phyloP scores from a whole-genome alignment of 2,329 filamentous ascomycete genomes.

The Pseudogymnoascus sp. region DNA sequence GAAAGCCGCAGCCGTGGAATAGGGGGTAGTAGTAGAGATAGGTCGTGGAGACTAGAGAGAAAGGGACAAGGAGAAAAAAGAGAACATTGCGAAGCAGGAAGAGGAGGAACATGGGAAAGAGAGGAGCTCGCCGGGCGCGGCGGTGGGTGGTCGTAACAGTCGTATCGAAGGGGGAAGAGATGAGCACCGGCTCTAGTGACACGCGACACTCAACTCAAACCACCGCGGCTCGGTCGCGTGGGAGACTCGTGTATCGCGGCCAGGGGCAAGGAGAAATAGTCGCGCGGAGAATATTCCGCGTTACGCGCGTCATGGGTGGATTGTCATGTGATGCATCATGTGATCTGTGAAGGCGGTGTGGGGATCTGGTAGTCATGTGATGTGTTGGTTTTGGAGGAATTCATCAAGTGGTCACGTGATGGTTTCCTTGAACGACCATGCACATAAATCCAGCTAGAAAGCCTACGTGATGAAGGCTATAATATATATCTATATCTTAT shows the following conservation, averaged over 20 bases:
- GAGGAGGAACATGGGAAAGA: conserved; percentile 26
- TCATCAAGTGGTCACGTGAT: too few species aligned
- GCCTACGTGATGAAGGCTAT: too few species aligned
- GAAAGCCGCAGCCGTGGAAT: conserved; percentile 76
- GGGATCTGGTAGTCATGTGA: not conserved
- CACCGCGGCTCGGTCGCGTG: not conserved
- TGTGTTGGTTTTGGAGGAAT: too few species aligned
- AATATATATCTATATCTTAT: not conserved
- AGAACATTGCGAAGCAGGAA: conserved; percentile 29
- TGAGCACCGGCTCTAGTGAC: not conserved
- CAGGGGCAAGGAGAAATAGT: not conserved
- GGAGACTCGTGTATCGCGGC: not conserved
- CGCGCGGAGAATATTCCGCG: not conserved
- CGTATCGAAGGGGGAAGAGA: not conserved
- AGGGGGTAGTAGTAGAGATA: conserved; percentile 87
- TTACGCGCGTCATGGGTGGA: not conserved
- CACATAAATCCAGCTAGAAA: too few species aligned
- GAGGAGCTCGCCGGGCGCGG: conserved; percentile 5
- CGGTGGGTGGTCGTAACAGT: not conserved
- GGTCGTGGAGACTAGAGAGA: conserved; percentile 62
- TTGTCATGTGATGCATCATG: not conserved
- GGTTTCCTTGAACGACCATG: too few species aligned
- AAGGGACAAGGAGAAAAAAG: conserved; percentile 50
- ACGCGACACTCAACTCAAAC: conserved; percentile 7
- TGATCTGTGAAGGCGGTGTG: not conserved